Conservation (phyloP, 768 basidiomycete species). For the Rhizopogon rudus region DNA sequence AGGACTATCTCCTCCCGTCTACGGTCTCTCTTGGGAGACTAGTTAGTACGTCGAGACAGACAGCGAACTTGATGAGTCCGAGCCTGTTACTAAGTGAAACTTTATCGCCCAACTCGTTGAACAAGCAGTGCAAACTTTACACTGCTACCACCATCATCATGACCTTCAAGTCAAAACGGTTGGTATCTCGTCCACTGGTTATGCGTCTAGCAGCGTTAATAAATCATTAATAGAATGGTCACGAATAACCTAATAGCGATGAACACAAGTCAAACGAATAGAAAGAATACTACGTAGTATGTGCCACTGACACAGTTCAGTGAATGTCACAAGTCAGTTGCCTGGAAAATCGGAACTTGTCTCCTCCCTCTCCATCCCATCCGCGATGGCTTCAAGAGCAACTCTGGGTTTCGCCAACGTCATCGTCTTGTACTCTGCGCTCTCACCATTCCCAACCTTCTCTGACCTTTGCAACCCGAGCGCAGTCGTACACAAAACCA, state of each 20-base stretch:
- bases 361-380: conserved; percentile 23
- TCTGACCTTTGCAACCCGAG: conserved; percentile 43
- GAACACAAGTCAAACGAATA: neutral
- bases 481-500: conserved; percentile 52
- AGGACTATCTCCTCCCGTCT: no score
- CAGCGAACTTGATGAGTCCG: no score
- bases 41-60: no score
- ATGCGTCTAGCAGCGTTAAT: neutral
- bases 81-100: no score
- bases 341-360: neutral
- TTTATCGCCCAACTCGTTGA: no score
- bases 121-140: no score
- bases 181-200: neutral
- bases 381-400: conserved; percentile 35
- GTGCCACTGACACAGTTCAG: neutral
- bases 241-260: neutral
- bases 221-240: neutral
- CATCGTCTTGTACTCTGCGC: conserved; percentile 43
- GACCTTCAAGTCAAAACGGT: no score
- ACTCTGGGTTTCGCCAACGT: conserved; percentile 52
- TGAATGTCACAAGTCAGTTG: neutral
- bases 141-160: no score
- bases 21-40: no score
- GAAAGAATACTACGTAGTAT: no score
- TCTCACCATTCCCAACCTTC: conserved; percentile 30